These are phyloP conservation scores for Hanseniaspora nectarophila DNA, from an alignment of 805 yeast species.

Conservation along the genomic window DNA sequence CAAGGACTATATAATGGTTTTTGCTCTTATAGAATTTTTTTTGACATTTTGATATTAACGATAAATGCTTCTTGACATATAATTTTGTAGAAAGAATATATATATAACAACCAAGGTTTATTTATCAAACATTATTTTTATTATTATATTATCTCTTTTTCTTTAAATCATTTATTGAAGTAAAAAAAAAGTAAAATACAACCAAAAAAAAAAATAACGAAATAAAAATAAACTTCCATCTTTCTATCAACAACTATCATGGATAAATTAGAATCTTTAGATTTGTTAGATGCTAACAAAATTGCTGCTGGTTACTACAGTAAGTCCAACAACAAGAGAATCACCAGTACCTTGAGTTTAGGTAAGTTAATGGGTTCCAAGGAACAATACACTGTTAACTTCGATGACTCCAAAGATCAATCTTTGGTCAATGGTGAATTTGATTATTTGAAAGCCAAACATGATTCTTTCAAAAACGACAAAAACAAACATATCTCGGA, in stretches of 20 bases:
- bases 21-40: too few species aligned
- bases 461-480: conserved; percentile 30
- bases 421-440: conserved; percentile 36
- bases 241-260: conserved; percentile 10
- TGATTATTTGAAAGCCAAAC: conserved; percentile 13
- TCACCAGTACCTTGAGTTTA: conserved; percentile 69
- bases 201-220: conserved; percentile 1
- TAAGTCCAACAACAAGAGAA: conserved; percentile 47
- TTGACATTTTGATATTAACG: too few species aligned
- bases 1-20: too few species aligned
- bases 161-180: too few species aligned
- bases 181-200: background rate
- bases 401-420: conserved; percentile 29
- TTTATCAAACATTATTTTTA: too few species aligned
- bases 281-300: conserved; percentile 59
- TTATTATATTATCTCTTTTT: too few species aligned
- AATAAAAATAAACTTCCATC: too few species aligned
- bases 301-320: conserved; percentile 53
- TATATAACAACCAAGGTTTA: too few species aligned
- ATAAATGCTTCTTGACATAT: background rate
- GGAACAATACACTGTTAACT: conserved; percentile 54
- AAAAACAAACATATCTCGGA: conserved; percentile 52
- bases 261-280: conserved; percentile 30
- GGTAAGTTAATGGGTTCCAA: conserved; percentile 76
- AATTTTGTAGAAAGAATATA: background rate